These are phyloP conservation scores for Metarhizium humberi DNA, from an alignment of 2,329 filamentous ascomycete species.

Conservation along the genomic window DNA sequence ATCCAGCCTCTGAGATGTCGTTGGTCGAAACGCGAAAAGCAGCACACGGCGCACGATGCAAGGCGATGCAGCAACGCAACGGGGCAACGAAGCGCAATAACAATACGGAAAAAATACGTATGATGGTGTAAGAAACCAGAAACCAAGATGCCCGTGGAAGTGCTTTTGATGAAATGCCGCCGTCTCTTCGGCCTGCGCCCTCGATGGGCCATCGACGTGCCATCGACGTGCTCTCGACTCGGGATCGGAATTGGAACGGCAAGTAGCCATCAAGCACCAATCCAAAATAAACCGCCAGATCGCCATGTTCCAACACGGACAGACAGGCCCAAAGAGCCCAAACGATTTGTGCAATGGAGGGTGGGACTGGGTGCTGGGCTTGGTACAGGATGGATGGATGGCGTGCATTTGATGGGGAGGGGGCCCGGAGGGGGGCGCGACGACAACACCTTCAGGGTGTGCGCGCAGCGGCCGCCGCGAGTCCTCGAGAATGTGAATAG, in stretches of 20 bases:
- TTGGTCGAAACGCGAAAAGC: conserved; percentile 2
- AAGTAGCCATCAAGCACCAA: too few relatives aligned
- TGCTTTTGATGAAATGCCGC: too few relatives aligned
- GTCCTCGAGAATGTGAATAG: not conserved
- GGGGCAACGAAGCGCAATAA: conserved; percentile 1
- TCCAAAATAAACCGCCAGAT: too few relatives aligned
- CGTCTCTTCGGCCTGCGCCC: too few relatives aligned
- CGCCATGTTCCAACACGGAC: too few relatives aligned
- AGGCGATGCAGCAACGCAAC: conserved; percentile 2
- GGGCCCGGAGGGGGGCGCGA: not conserved
- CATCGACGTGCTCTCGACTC: not conserved
- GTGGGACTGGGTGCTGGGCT: not conserved
- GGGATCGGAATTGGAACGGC: not conserved
- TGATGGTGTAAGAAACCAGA: too few relatives aligned
- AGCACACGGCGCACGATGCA: not conserved
- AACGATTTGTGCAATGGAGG: not conserved
- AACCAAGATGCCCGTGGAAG: too few relatives aligned
- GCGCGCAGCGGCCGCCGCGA: not conserved
- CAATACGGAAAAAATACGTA: not conserved
- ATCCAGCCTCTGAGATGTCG: not conserved
- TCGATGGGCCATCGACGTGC: too few relatives aligned
- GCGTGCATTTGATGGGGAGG: not conserved
- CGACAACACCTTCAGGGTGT: not conserved
- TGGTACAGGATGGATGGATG: not conserved
- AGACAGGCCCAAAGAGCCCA: too few relatives aligned